Conservation (phyloP, 2,329 filamentous ascomycete species). For the Neoscytalidium dimidiatum region DNA sequence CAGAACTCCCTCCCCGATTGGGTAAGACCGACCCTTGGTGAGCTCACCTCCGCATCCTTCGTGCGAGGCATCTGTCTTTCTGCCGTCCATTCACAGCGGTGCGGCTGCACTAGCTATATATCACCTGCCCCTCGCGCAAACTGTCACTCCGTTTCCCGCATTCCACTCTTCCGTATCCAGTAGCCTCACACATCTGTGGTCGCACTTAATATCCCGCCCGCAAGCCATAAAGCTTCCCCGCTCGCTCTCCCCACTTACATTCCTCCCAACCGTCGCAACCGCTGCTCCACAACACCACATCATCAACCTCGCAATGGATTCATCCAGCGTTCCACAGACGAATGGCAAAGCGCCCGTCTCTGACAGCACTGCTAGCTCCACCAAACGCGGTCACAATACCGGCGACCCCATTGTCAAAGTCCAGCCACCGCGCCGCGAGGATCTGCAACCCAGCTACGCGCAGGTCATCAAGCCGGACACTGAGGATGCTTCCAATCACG, state of each 20-base stretch:
- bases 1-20: background rate
- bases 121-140: background rate
- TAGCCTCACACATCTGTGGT: background rate
- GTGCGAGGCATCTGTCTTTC: background rate
- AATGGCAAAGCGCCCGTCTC: slow-evolving; percentile 19
- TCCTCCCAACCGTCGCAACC: background rate
- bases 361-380: slow-evolving; percentile 15
- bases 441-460: slow-evolving; percentile 83
- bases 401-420: slow-evolving; percentile 57
- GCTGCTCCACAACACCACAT: background rate
- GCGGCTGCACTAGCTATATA: slow-evolving; percentile 2
- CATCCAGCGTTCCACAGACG: background rate
- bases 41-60: slow-evolving; percentile 17
- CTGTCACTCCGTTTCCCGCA: background rate
- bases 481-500: slow-evolving; percentile 69
- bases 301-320: slow-evolving; percentile 5
- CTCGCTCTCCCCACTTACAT: background rate
- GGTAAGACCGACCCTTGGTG: background rate
- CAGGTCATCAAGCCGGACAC: slow-evolving; percentile 62
- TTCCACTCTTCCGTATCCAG: background rate
- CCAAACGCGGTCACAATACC: background rate
- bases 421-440: slow-evolving; percentile 76
- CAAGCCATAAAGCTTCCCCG: background rate
- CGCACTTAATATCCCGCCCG: background rate
- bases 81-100: background rate